Percentiles rank a stretch among this genome's conserved stretches.
These are phyloP conservation scores for Pleurotus tuoliensis DNA, from an alignment of 768 basidiomycete species.

Conservation along the genomic window DNA sequence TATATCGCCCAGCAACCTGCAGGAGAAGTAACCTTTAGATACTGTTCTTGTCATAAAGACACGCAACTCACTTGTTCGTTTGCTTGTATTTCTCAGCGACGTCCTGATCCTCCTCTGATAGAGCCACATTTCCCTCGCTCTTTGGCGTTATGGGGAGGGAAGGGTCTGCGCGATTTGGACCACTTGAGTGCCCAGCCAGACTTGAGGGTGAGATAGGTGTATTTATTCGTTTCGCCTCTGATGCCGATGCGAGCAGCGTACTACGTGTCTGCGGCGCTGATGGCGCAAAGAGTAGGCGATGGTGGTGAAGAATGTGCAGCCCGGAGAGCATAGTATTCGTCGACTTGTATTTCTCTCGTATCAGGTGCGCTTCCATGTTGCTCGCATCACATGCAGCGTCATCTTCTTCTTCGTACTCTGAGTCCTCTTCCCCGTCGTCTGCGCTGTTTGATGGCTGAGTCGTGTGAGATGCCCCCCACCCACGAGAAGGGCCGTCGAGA, in stretches of 20 bases:
- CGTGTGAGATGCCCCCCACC: slow-evolving; percentile 30
- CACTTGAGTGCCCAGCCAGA: too few relatives aligned
- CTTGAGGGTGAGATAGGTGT: too few relatives aligned
- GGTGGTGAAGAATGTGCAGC: slow-evolving; percentile 64
- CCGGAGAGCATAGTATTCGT: slow-evolving; percentile 68
- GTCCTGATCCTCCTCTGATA: slow-evolving; percentile 30
- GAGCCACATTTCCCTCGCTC: not conserved
- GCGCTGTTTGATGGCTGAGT: slow-evolving; percentile 13
- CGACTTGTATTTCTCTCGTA: slow-evolving; percentile 47
- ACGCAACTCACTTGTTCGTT: slow-evolving; percentile 49
- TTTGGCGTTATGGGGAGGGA: not conserved
- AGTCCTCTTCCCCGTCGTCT: slow-evolving; percentile 31
- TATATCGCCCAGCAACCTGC: slow-evolving; percentile 58
- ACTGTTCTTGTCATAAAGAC: not conserved
- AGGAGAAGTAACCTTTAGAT: slow-evolving; percentile 1
- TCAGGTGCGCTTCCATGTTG: too few relatives aligned
- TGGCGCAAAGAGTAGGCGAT: slow-evolving; percentile 44
- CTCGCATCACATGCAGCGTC: not conserved
- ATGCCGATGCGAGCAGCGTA: too few relatives aligned
- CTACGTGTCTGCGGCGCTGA: not conserved
- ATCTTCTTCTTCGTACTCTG: slow-evolving; percentile 24
- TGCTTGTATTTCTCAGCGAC: slow-evolving; percentile 63
- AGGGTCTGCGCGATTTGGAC: too few relatives aligned
- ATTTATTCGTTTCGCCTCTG: too few relatives aligned
- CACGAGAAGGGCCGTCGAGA: slow-evolving; percentile 48